These are phyloP conservation scores for Cryptococcus sp. DNA, from an alignment of 1,284 basidiomycete genomes.

Conservation along the genomic window DNA sequence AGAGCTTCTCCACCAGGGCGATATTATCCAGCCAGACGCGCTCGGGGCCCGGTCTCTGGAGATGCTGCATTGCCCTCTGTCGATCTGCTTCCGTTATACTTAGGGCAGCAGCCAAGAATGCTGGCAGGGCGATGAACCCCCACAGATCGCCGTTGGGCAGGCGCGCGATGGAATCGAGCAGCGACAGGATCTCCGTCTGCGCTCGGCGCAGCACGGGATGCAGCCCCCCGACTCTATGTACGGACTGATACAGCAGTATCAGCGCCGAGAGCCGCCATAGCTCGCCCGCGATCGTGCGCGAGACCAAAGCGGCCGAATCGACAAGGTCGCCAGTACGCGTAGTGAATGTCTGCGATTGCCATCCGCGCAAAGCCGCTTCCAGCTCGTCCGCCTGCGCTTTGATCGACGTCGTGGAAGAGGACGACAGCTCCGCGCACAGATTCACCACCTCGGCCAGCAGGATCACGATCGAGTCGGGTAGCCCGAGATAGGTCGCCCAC, in stretches of 20 bases:
- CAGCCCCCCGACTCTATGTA: constrained; percentile 31
- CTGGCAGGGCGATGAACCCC: constrained; percentile 32
- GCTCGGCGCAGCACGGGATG: constrained; percentile 33
- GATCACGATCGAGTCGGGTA: constrained; percentile 35
- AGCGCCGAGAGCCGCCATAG: constrained; percentile 30
- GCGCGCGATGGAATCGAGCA: constrained; percentile 26
- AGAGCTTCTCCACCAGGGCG: constrained; percentile 34
- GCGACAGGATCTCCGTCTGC: constrained; percentile 23
- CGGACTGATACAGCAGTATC: constrained; percentile 31
- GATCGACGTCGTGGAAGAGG: constrained; percentile 9
- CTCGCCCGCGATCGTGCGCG: constrained; percentile 32
- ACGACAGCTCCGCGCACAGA: constrained; percentile 26
- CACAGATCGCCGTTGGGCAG: constrained; percentile 33
- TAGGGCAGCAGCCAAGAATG: constrained; percentile 33
- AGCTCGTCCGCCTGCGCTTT: constrained; percentile 30
- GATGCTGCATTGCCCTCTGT: constrained; percentile 24
- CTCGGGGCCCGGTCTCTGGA: constrained; percentile 31
- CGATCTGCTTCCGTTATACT: constrained; percentile 25
- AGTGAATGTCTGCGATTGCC: constrained; percentile 19
- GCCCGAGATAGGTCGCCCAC: constrained; percentile 38
- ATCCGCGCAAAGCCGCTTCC: constrained; percentile 21
- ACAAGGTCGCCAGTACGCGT: constrained; percentile 1
- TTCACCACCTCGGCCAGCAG: constrained; percentile 37
- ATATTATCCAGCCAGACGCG: constrained; percentile 39
- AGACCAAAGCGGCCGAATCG: constrained; percentile 29